A percentile compares a stretch with the other conserved stretches of the same genome.
Conservation (phyloP, 108 stramenopile genomes). For the Pseudonitzschia pungens region DNA sequence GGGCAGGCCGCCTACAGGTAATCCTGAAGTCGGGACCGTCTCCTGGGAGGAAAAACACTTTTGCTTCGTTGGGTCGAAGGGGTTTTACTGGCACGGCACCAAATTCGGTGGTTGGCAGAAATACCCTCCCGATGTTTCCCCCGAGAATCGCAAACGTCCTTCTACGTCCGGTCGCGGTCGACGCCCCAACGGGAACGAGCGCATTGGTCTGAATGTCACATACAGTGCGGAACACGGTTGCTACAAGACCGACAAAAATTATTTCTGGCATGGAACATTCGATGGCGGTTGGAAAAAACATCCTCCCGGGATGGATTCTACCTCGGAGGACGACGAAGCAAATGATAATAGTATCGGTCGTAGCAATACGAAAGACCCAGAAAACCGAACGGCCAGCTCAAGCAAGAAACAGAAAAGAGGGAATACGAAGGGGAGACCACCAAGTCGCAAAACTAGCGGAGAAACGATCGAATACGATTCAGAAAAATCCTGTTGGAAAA, state of each 20-base stretch:
- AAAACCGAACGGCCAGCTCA: not conserved
- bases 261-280: constrained; percentile 12
- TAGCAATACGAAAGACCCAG: not conserved
- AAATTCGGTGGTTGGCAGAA: constrained; percentile 8
- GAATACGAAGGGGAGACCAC: constrained; percentile 8
- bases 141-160: not conserved
- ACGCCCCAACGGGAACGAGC: constrained; percentile 5
- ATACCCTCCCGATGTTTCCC: not conserved
- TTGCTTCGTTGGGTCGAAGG: constrained; percentile 2
- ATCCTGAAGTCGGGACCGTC: not conserved
- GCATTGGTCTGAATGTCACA: not conserved
- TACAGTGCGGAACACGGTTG: constrained; percentile 6
- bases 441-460: not conserved
- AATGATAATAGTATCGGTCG: not conserved
- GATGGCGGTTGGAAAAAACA: constrained; percentile 3
- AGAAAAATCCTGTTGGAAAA: not conserved
- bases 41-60: not conserved
- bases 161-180: not conserved
- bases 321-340: not conserved
- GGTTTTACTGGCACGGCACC: constrained; percentile 8
- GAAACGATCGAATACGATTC: constrained; percentile 9
- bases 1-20: not conserved
- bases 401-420: constrained; percentile 1
- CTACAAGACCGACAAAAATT: not conserved
- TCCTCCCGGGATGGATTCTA: not conserved